Evolutionary conservation across 2,329 filamentous ascomycete genomes (phyloP), one percentile per base, ranked within the genome.

Genomic region (Sarocladium kiliense): DNA sequence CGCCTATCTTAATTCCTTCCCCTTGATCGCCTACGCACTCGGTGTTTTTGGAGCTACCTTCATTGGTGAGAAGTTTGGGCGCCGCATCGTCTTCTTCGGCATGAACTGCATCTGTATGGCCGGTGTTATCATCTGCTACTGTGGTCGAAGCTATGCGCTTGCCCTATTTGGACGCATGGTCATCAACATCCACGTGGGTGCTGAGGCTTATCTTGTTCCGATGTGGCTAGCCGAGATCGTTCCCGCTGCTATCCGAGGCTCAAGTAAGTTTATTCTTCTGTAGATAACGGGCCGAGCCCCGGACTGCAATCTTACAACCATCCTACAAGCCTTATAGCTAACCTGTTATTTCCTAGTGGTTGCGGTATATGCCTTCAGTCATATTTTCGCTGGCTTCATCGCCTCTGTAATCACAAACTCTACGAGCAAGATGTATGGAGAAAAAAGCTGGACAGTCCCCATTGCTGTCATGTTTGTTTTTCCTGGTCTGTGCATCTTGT

Each of bases 151-250:
- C 2, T 60, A 58, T 34, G 50, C 37, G 2, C 58, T 57, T 16
- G 56, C 58, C 3, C 42, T 62, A 2, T 56, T 55, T 10, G 60
- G 59, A 1, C 55, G 60, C 1, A 61, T 60, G 59, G 57, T 62
- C 14, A 55, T 61, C 7, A 54, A 61, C 19, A 57, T 60, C 21
- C 57, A 61, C 9, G 58, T 62, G 6, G 60, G 60, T 34, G 59
- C 58, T 49, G 59, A 63, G 37, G 59, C 58, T 0, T 58, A 56
- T 39, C 18, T 62, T 1, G 60, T 63, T 5, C 59, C 60, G 0
- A 61, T 62, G 59, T 62, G 57, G 26, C 57, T 58, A 23, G 61
- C 61, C n/a, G 61, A 63, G 45, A 56, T 63, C 5, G 61, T 61
- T 2, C 61, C 61, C 2, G 59, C 58, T 2, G 57, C 59, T 0